Percentiles rank a stretch among this genome's conserved stretches.
phyloP scores from a whole-genome alignment of 176 grass and related monocot species.

The Oryza brachyantha region DNA sequence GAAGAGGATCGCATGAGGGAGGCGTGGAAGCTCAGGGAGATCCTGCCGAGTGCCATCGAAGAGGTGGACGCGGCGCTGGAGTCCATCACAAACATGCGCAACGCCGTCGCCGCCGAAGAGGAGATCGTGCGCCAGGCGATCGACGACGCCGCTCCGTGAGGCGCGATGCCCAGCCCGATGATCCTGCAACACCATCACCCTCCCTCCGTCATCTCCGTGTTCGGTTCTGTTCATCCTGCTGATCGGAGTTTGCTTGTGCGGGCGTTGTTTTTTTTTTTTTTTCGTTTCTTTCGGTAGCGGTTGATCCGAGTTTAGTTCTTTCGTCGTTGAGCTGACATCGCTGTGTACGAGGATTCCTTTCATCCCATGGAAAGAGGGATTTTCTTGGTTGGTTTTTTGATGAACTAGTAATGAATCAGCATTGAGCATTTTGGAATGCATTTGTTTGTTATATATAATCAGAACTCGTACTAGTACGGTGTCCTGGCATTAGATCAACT shows the following conservation, averaged over 20 bases:
- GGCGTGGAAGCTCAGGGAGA: no score
- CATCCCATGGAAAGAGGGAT: background rate
- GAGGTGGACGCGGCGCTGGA: no score
- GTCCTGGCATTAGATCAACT: background rate
- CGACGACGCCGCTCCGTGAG: no score
- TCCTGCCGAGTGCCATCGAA: no score
- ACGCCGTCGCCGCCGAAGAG: no score
- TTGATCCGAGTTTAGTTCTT: background rate
- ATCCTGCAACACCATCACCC: background rate
- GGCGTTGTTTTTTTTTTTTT: background rate
- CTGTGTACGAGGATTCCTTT: background rate
- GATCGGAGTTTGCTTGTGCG: background rate
- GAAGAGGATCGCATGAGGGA: no score
- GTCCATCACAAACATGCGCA: no score
- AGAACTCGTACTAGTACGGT: no score
- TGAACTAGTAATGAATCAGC: background rate
- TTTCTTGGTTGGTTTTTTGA: background rate
- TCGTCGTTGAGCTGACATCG: background rate
- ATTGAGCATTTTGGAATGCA: no score
- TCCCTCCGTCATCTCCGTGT: background rate
- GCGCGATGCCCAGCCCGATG: background rate
- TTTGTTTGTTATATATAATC: no score
- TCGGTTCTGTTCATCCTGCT: no score
- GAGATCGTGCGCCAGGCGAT: background rate
- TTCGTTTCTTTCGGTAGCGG: background rate